phyloP scores from a whole-genome alignment of 202 grass and related monocot species.

The Carex arenaria region DNA sequence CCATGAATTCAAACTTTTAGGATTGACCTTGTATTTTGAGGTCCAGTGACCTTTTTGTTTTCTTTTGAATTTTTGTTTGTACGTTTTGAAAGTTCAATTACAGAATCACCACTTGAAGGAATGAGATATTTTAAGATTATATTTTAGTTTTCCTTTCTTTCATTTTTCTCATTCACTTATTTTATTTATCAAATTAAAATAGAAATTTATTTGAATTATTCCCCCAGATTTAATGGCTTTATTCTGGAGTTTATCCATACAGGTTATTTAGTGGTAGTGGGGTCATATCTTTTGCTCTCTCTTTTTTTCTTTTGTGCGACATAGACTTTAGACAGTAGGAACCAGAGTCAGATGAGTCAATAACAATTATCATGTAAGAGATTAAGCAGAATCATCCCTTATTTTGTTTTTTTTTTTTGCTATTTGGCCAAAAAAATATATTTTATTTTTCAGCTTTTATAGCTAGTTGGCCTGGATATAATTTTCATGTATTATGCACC shows the following conservation, averaged over 20 bases:
- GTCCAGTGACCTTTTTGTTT: not conserved
- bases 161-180: not conserved
- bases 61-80: not conserved
- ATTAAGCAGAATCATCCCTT: not conserved
- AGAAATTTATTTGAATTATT: no score
- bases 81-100: not conserved
- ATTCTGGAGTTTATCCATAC: no score
- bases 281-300: no score
- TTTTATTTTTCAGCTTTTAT: not conserved
- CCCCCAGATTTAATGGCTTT: no score
- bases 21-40: slow-evolving; percentile 2
- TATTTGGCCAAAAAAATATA: not conserved
- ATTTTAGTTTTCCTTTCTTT: not conserved
- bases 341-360: not conserved
- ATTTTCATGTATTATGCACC: not conserved
- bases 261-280: no score
- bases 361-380: not conserved
- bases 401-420: not conserved
- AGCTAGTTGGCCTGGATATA: not conserved
- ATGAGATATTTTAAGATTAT: not conserved
- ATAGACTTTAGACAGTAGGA: not conserved
- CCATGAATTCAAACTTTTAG: not conserved
- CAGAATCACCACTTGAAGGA: no score
- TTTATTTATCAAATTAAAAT: no score
- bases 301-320: no score